Evolutionary conservation across 768 basidiomycete species (phyloP), one percentile per base, ranked within the genome.

Genomic region (Wakefieldia striispora): DNA sequence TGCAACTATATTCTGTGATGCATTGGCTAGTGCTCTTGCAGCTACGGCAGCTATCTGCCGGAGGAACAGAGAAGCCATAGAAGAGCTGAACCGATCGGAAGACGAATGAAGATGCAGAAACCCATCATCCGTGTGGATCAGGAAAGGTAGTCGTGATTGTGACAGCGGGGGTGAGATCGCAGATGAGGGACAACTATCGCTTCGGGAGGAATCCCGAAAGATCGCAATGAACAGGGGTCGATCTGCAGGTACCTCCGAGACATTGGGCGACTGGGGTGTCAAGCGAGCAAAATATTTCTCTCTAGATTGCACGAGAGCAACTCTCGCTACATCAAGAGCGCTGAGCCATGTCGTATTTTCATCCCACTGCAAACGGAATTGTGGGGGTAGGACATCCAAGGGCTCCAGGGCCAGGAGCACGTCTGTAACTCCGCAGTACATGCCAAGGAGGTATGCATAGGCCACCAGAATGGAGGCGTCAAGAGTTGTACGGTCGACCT

Each of bases 391-490:
- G 36, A 12, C 43, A 34, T 48, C 41, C 14, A 49, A 43, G 31
- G 41, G 6, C 27, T 49, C 41, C 36, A 60, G 26, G 12, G 65
- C 54, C 17, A 64, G 19, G 21, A 67, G 52, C 2, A 64, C 45
- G 45, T 64, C 62, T 0, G 47, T 49, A 14, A 27, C 43, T 26
- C 49, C 56, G 23, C 52, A 65, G 43, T 64, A 67, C 45, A 51
- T 42, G 38, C 63, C 62, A 14, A 64, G 54, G 29, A 61, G 10
- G 6, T 51, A 46, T 17, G 50, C 50, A 39, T 60, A 64, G 14
- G 63, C 60, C 16, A 59, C 60, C 13, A 64, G 47, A 20, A 61
- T 20, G 27, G 54, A 14, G 10, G 54, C 47, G 20, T 55, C 42
- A 11, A 55, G 45, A n/a, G 33, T 48, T 10, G 23, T 16, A 21